Base-by-base conservation (phyloP, 2,329 filamentous ascomycete species). In the Chaetothyriales sp. region DNA sequence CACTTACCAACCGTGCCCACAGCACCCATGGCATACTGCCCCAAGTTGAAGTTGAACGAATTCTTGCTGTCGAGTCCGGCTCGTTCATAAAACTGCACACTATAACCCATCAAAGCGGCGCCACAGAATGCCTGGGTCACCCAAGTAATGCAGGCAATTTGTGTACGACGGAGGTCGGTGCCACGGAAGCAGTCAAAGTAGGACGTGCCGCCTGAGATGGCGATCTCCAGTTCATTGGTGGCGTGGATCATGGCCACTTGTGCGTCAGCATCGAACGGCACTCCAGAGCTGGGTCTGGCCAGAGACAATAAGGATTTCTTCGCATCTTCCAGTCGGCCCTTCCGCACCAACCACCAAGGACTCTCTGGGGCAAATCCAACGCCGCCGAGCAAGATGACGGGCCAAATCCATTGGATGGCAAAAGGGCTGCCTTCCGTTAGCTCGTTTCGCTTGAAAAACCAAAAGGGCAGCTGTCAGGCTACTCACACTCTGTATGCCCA, bases 11-110 rank as follows among this genome's bases (percentile, higher is more conserved):
- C 62, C 0, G 72, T 76, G 3, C 75, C 75, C 9, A 75, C 60
- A 43, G 73, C 68, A 7, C 71, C 74, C 60, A 84, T 79, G 46
- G 71, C 77, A 54, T 81, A 81, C 62, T 81, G 75, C 43, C 79
- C 80, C 48, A 83, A 68, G n/a, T 75, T 72, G 43, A 72, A 54
- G n/a, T 59, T 61, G 51, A 70, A 70, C 0, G 68, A 61, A 44
- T 65, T 55, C 15, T 50, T 44, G 22, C 25, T 36, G 22, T 46
- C 43, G 18, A 71, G 57, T 1, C 70, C 68, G 12, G 70, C 64
- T 48, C 62, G 60, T 46, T 64, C 53, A 47, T 62, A 65, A 54
- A 68, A 66, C 50, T 66, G 64, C 3, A 62, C 61, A 0, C 61
- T 57, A 52, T 61, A 65, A 5, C 58, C 60, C 49, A 58, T 61